Evolutionary conservation across 2,329 filamentous ascomycete species (phyloP), one percentile per base, ranked within the genome.

Genomic region (Colletotrichum brevisporum): DNA sequence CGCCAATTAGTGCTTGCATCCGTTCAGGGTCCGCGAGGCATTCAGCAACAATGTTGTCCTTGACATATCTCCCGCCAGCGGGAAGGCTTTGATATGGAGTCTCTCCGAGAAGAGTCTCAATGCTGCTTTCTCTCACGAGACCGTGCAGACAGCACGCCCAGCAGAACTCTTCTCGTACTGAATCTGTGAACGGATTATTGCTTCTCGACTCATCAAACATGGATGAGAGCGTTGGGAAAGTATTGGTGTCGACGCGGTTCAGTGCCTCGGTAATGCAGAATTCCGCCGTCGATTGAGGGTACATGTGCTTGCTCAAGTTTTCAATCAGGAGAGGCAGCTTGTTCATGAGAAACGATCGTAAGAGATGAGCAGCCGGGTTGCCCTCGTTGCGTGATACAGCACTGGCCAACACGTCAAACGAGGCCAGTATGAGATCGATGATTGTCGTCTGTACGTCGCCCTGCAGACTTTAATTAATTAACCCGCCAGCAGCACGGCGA

Each of bases 391-490:
- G 89, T 73, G 96, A 93, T 71, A 95, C 92, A 5, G 92, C 92
- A 75, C 97, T 97, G 43, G 94, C 93, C 16, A 99, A 84, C 5
- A 97, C 88, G 74, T 98, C 95, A 75, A 99, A 98, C 0, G 94
- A 91, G 1, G 94, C 94, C 10, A 95, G 88, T 50, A 98, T 92
- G 2, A 98, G 85, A 74, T 98, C 94, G 62, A 94, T 89, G 0
- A 93, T 90, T 52, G 94, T 90, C 13, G 89, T 87, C 78, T 95
- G 92, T 50, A 92, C 86, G 74, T 97, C 92, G 47, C 92, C 92
- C 88, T 94, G 63, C 8, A 36, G 31, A 5, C n/a, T 47, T 6
- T 3, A 36, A 10, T 67, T 26, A 62, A 52, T 26, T 13, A 9
- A 8, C 8, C 21, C 18, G 26, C 15, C n/a, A 12, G 8, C 31